Base-by-base conservation (phyloP, 148 eudicot genomes). In the Pharnaceum exiguum region DNA sequence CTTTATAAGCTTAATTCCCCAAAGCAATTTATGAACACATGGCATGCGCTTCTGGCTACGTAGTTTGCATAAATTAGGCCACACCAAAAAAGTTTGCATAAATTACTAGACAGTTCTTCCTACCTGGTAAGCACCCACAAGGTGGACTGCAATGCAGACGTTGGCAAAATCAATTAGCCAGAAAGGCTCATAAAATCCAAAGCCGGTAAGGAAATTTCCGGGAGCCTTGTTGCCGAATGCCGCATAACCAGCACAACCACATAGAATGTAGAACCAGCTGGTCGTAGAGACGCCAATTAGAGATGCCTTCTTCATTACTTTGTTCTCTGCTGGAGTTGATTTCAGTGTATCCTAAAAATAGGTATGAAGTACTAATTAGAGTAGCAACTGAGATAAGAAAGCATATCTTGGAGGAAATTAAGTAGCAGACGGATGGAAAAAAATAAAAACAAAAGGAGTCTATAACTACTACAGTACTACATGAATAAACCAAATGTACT, bases 121-220 rank as follows among this genome's bases (percentile, higher is more conserved):
- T 65, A 89, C 95, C 86, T 88, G 98, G 70, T 88, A 88, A 57
- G 96, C 96, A 5, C 96, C 98, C 7, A 88, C 72, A 0, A 88
- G 83, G 70, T 91, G 95, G 57, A 91, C 9, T 0, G 82, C 98
- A 18, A 88, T 91, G 82, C 86, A 81, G 13, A 88, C 51, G 28
- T 88, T 91, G 49, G 96, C 95, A 17, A 85, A 70, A 62, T 88
- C 95, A 23, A 87, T 56, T 2, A 85, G 80, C 97, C 96, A 87
- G 33, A 71, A 85, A 3, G 97, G 97, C 49, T 91, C 96, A 24
- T 82, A 90, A 69, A 87, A 90, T n/a, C 95, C 97, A 28, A 87
- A 90, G 0, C 97, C 95, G 6, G 97, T 87, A 38, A 90, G 89
- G 62, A 90, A 90, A 63, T 90, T 90, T 2, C 97, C 97, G 0